phyloP scores from a whole-genome alignment of 768 basidiomycete species.

The Lactifluus rugatus region DNA sequence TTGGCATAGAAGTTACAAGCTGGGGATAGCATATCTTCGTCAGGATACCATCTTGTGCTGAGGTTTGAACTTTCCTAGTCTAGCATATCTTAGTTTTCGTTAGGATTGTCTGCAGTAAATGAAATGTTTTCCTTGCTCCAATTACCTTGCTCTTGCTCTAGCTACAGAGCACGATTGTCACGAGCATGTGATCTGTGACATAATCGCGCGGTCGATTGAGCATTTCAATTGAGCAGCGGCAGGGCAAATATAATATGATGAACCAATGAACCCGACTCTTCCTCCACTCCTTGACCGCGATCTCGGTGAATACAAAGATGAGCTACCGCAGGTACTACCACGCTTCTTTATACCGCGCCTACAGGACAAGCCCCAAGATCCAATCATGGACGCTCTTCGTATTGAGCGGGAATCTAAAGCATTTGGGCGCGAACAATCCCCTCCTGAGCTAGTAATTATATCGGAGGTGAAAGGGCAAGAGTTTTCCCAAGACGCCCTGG shows the following conservation, averaged over 20 bases:
- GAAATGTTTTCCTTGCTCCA: not conserved
- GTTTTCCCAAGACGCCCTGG: not conserved
- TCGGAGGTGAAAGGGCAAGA: conserved; percentile 1
- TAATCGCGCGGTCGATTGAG: not conserved
- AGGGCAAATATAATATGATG: no score
- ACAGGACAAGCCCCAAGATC: conserved; percentile 67
- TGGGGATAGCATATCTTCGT: conserved; percentile 7
- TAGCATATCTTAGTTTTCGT: not conserved
- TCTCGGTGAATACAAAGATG: conserved; percentile 1
- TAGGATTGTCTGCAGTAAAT: not conserved
- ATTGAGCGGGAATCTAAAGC: conserved; percentile 13
- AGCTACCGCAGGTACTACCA: conserved; percentile 14
- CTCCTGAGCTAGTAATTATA: conserved; percentile 7
- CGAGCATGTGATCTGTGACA: not conserved
- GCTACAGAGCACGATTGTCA: not conserved
- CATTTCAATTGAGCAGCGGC: no score
- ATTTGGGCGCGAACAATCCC: not conserved
- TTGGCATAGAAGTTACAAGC: conserved; percentile 13
- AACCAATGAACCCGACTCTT: conserved; percentile 6
- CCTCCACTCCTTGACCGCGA: not conserved
- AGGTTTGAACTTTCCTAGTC: not conserved
- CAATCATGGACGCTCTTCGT: conserved; percentile 54
- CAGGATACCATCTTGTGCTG: not conserved
- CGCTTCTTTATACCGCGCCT: conserved; percentile 57
- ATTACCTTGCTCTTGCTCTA: no score